Evolutionary conservation across 331 rosid genomes (phyloP).

Genomic region (Dryas integrifolia): DNA sequence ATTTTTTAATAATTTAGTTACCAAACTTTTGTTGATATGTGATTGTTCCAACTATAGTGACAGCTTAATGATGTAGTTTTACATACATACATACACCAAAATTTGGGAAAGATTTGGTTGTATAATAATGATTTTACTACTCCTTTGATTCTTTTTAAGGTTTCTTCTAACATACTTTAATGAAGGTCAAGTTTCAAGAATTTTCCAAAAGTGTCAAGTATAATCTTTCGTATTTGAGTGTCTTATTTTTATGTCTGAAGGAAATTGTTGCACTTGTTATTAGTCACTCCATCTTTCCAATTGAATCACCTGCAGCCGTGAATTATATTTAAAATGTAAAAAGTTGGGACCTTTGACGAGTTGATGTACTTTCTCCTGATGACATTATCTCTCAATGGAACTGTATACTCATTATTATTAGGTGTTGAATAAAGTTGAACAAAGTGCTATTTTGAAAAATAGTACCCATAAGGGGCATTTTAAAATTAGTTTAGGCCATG

Average conservation of each 20-base stretch:
- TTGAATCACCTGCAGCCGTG: too few relatives aligned
- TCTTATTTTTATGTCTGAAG: neutral
- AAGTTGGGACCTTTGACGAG: too few relatives aligned
- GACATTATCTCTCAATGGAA: too few relatives aligned
- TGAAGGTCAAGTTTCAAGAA: neutral
- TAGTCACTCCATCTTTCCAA: neutral
- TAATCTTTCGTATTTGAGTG: neutral
- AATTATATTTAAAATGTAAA: too few relatives aligned
- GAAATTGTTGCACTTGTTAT: neutral
- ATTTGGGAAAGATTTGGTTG: too few relatives aligned
- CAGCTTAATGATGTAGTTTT: neutral
- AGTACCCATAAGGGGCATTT: too few relatives aligned
- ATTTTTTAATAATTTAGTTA: neutral
- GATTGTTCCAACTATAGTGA: neutral
- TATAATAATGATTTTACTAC: neutral
- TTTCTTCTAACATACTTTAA: neutral
- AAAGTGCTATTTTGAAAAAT: too few relatives aligned
- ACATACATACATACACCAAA: neutral
- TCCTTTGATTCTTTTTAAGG: neutral
- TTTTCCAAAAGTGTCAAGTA: neutral
- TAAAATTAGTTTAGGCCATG: too few relatives aligned
- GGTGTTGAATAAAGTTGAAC: too few relatives aligned
- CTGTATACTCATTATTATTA: too few relatives aligned
- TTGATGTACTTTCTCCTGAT: too few relatives aligned
- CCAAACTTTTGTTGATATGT: neutral